phyloP scores from a whole-genome alignment of 1,139 yeast species.

The Hansenula sp. region DNA sequence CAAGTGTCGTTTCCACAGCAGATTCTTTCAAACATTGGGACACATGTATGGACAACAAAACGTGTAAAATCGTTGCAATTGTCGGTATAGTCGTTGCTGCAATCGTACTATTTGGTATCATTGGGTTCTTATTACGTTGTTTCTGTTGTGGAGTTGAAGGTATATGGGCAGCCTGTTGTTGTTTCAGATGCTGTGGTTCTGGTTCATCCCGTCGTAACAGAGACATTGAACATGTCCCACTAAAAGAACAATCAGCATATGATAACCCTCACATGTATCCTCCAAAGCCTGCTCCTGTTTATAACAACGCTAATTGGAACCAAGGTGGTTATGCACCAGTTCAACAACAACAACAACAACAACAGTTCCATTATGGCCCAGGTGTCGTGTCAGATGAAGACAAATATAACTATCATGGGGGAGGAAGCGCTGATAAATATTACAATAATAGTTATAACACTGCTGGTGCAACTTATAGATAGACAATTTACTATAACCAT shows the following conservation, averaged over 20 bases:
- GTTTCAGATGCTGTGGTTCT: constrained; percentile 21
- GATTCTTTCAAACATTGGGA: constrained; percentile 65
- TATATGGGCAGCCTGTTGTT: constrained; percentile 34
- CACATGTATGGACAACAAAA: constrained; percentile 72
- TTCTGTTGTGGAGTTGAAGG: constrained; percentile 36
- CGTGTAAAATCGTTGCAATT: constrained; percentile 75
- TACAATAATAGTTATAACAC: neutral
- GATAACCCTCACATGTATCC: constrained; percentile 21
- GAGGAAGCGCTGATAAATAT: too few relatives aligned
- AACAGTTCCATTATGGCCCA: neutral
- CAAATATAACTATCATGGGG: constrained; percentile 2
- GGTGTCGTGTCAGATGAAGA: constrained; percentile 6
- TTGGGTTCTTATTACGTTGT: constrained; percentile 37
- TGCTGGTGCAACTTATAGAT: constrained; percentile 1
- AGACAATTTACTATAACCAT: neutral
- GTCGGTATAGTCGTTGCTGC: constrained; percentile 65
- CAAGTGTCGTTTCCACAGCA: constrained; percentile 37
- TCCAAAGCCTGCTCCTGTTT: constrained; percentile 8
- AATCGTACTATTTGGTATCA: constrained; percentile 32
- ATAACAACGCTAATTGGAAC: constrained; percentile 6
- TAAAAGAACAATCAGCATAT: constrained; percentile 10
- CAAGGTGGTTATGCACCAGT: constrained; percentile 8
- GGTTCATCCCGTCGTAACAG: constrained; percentile 10
- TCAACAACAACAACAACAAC: constrained; percentile 6
- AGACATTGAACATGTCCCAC: constrained; percentile 13